Base-by-base conservation (phyloP, 2,329 filamentous ascomycete genomes). In the Onygenales sp. region DNA sequence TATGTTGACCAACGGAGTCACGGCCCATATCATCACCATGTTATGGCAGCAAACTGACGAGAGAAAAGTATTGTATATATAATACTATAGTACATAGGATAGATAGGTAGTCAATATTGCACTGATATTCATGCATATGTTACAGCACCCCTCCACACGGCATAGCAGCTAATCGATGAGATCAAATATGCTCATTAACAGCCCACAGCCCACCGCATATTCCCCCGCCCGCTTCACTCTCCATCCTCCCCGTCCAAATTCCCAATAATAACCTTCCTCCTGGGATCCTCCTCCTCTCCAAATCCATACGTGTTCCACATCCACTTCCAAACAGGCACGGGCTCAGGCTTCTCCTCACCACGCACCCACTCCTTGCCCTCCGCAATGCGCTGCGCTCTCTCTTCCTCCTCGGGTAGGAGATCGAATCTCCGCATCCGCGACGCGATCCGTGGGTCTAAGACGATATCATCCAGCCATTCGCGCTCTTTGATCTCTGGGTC, bases 381-480 rank as follows among this genome's bases (percentile, higher is more conserved):
- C 32, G 76, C 75, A 52, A 90, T 81, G 54, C 74, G 72, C 45
- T 77, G 74, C 0, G 85, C 85, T 54, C 83, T 78, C 38, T 78
- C 80, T 67, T 91, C 87, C 38, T 90, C 85, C 55, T 87, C 86
- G 0, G 80, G 72, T 10, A 70, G 74, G 27, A 95, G 72, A 65
- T 86, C 79, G 63, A 93, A 94, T 51, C 81, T 81, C 54, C 86
- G 79, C 92, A 97, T 96, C 51, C 89, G 83, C 63, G 78, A 77
- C 5, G 80, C 81, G 57, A 96, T 84, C 39, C 91, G 80, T 10
- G 81, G 72, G 66, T 98, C 91, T 8, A 95, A 66, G 2, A 87
- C 83, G 51, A 96, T 75, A 9, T 84, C 80, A 52, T 85, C 81
- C 7, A 86, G 69, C 87, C 89, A 95, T 49, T 91, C 84, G 61